Conservation (phyloP, 2,329 filamentous ascomycete genomes). For the Thelonectria olida region DNA sequence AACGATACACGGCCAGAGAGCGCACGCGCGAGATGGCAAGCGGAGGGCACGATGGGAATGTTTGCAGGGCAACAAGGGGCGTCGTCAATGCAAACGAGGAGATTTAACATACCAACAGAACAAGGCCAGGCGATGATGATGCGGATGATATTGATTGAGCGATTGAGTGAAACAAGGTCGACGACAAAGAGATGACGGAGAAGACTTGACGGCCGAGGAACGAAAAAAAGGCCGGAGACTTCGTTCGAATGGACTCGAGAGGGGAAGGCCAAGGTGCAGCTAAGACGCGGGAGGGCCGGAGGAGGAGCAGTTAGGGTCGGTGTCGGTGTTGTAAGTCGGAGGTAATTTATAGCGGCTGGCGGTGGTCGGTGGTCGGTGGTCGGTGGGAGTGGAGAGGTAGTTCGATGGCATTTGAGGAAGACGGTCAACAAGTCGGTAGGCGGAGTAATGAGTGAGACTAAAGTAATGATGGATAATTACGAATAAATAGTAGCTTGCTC, state of each 20-base stretch:
- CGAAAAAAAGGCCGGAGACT: background rate
- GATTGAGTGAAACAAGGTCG: background rate
- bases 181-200: background rate
- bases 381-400: slow-evolving; percentile 4
- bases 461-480: no score
- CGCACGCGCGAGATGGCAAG: background rate
- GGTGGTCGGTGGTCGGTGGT: background rate
- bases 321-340: slow-evolving; percentile 23
- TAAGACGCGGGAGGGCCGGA: slow-evolving; percentile 24
- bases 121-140: background rate
- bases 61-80: background rate
- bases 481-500: background rate
- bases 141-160: background rate
- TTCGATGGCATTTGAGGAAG: slow-evolving; percentile 3
- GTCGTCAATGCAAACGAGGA: background rate
- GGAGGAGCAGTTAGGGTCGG: slow-evolving; percentile 18
- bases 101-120: slow-evolving; percentile 1
- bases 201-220: background rate
- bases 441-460: no score
- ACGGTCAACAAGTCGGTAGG: no score
- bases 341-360: slow-evolving; percentile 6
- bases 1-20: slow-evolving; percentile 9
- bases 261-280: slow-evolving; percentile 1
- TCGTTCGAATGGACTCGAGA: background rate
- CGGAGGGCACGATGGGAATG: no score